Base-by-base conservation (phyloP, 768 basidiomycete species). In the Suillus tomentosus region DNA sequence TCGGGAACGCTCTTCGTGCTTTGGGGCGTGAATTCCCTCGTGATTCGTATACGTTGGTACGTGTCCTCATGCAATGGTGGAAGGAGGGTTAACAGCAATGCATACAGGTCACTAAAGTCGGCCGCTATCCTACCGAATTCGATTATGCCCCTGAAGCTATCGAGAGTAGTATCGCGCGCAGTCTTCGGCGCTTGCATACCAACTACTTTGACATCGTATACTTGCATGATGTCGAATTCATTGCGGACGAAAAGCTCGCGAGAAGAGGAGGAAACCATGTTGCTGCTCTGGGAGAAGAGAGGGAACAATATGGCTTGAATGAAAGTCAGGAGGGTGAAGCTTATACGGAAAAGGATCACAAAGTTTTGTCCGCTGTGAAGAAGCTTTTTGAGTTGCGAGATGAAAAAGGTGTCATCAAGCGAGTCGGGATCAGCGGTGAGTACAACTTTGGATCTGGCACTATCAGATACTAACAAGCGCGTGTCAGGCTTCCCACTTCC, bases 201-300 rank as follows among this genome's bases (percentile, higher is more conserved):
- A 75, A 80, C 64, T 94, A 95, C 71, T 81, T 96, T 42, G 94
- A 96, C 68, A 79, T 81, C 0, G 91, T 94, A 0, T 94, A 91
- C 71, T 77, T 94, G 37, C 94, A 96, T 71, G 94, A 96, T 72
- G 84, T 91, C 56, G 94, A 95, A 78, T 92, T 87, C 67, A 84
- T 95, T 14, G 83, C 83, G 47, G 81, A 85, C 3, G 73, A 77
- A 43, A 78, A 88, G 48, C 69, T 78, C 36, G 83, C 88, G 2
- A 78, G 78, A 53, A 71, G 72, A 34, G 81, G 78, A 19, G 91
- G 91, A 4, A 80, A 87, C 65, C 88, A 88, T 69, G 70, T 77
- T 1, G 65, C 73, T 1, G 90, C 91, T 9, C 74, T 94, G 22
- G 74, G 71, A 11, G 79, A 74, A 2, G 85, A 89, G 42, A 80